A percentile compares a stretch with the other conserved stretches of the same genome.
Conservation (phyloP, 1,284 basidiomycete species). For the Gomphus sp. region DNA sequence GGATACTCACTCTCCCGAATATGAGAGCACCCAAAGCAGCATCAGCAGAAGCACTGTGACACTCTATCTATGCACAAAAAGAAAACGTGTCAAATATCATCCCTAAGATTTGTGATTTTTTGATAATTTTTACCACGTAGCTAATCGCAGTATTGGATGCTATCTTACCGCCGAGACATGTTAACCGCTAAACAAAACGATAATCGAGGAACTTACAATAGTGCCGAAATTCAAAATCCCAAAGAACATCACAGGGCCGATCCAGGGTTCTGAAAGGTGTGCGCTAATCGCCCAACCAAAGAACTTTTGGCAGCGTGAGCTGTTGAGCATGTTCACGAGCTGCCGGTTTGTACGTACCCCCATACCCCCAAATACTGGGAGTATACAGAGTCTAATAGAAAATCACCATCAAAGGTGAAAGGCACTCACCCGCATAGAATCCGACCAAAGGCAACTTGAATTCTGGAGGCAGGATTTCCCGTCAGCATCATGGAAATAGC, state of each 20-base stretch:
- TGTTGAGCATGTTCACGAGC: not conserved
- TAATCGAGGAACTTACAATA: conserved; percentile 2
- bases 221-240: conserved; percentile 16
- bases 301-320: not conserved
- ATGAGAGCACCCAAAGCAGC: conserved; percentile 15
- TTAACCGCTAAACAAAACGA: not conserved
- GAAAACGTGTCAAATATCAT: not conserved
- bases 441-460: conserved; percentile 15
- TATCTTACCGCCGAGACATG: conserved; percentile 8
- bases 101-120: not conserved
- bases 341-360: not conserved
- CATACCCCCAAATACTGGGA: conserved; percentile 14
- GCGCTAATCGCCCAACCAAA: conserved; percentile 12
- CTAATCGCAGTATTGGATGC: conserved; percentile 16
- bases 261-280: conserved; percentile 15
- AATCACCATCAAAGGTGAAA: not conserved
- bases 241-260: conserved; percentile 17
- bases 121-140: conserved; percentile 12
- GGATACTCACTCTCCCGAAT: conserved; percentile 9
- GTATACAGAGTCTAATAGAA: not conserved
- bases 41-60: conserved; percentile 15
- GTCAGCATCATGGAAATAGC: not conserved
- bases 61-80: conserved; percentile 10
- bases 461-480: conserved; percentile 2
- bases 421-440: conserved; percentile 13